A percentile compares a stretch with the other conserved stretches of the same genome.
These are phyloP conservation scores for Ophiostoma himal-ulmi DNA, from an alignment of 2,329 filamentous ascomycete genomes.

Conservation along the genomic window DNA sequence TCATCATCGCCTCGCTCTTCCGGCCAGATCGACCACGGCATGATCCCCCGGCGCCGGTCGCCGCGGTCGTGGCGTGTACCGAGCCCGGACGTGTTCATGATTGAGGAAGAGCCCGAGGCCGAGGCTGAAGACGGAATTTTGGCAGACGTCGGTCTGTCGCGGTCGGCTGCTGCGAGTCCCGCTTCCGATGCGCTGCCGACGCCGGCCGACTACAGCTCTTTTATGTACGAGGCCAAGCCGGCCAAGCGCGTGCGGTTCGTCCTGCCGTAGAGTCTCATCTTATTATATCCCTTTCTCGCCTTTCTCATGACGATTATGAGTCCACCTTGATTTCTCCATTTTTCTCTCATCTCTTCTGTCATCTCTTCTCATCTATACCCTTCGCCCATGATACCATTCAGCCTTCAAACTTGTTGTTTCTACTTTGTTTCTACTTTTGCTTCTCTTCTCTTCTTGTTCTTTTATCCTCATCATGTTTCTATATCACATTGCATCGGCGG, in stretches of 20 bases:
- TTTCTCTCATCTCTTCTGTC: neutral
- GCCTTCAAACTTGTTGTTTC: no score
- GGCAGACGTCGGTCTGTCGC: neutral
- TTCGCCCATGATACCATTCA: neutral
- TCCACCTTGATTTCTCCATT: neutral
- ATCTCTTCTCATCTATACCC: neutral
- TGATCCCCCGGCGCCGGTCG: slow-evolving; percentile 33
- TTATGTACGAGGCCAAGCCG: neutral
- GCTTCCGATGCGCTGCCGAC: neutral
- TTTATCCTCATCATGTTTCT: neutral
- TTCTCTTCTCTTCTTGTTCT: neutral
- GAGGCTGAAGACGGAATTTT: neutral
- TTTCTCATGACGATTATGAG: neutral
- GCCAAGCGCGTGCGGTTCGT: slow-evolving; percentile 31
- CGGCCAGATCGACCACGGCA: neutral
- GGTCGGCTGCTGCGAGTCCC: neutral
- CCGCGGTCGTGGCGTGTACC: slow-evolving; percentile 51
- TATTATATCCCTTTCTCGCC: neutral
- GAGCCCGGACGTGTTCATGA: slow-evolving; percentile 55
- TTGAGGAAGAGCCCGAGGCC: slow-evolving; percentile 47
- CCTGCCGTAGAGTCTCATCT: slow-evolving; percentile 16
- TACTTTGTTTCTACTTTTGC: neutral
- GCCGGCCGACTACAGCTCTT: neutral
- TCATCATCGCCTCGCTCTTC: slow-evolving; percentile 6
- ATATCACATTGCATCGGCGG: neutral